These are phyloP conservation scores for Tanacetum coccineum DNA, from an alignment of 129 eudicot genomes.

Conservation along the genomic window DNA sequence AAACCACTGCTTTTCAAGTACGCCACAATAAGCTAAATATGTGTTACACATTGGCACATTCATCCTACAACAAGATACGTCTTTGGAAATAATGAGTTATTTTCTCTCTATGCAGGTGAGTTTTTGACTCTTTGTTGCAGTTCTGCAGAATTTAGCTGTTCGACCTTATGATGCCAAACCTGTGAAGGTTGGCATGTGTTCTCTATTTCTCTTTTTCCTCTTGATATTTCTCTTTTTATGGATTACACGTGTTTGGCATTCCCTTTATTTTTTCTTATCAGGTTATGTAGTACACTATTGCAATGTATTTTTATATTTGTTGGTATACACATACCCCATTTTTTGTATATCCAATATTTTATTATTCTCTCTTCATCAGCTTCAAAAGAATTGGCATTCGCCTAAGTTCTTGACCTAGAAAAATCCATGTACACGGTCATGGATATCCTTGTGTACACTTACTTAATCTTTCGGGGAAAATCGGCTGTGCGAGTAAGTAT, in stretches of 20 bases:
- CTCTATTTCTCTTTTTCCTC: not conserved
- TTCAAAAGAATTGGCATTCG: conserved; percentile 50
- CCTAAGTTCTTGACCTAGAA: conserved; percentile 95
- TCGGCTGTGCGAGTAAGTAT: conserved; percentile 90
- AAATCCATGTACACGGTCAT: conserved; percentile 74
- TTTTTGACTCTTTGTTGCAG: conserved; percentile 37
- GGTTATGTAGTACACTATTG: no score
- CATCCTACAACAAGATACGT: no score
- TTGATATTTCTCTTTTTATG: not conserved
- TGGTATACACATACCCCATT: no score
- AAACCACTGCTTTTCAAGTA: no score
- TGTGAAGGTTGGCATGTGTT: conserved; percentile 44
- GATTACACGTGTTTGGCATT: not conserved
- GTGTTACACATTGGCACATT: no score
- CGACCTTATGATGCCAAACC: conserved; percentile 54
- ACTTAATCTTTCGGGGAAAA: conserved; percentile 87
- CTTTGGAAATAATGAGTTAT: no score
- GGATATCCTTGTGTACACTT: conserved; percentile 95
- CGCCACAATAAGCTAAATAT: no score
- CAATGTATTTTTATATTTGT: no score
- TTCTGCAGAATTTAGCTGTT: conserved; percentile 51
- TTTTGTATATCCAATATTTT: no score
- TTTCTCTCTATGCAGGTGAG: no score
- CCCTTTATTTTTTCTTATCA: no score
- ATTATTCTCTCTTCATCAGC: conserved; percentile 28